These are phyloP conservation scores for Lactifluus hygrophoroides DNA, from an alignment of 768 basidiomycete species.

Conservation along the genomic window DNA sequence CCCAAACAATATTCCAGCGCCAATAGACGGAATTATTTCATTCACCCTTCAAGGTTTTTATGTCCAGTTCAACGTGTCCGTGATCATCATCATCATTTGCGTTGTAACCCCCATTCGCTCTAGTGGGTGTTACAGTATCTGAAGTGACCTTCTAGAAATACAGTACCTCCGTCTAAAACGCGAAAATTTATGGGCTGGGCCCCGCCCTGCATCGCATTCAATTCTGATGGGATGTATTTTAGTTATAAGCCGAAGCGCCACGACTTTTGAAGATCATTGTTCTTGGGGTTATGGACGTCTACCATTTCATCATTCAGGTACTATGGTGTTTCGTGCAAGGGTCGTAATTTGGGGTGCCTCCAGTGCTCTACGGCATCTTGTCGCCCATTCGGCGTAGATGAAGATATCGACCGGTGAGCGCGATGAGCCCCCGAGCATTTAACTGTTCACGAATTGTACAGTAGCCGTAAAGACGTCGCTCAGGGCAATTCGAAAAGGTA, in stretches of 20 bases:
- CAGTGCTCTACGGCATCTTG: not conserved
- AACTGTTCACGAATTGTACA: not conserved
- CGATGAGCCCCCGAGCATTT: constrained; percentile 4
- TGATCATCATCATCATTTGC: constrained; percentile 15
- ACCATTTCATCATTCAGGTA: not conserved
- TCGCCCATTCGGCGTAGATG: not conserved
- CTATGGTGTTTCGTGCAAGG: not conserved
- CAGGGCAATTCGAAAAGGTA: not conserved
- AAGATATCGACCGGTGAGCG: not conserved
- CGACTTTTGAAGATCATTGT: not conserved
- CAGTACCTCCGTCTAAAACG: not conserved
- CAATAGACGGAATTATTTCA: constrained; percentile 6
- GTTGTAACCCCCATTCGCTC: constrained; percentile 13
- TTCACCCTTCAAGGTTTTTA: not conserved
- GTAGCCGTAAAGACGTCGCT: not conserved
- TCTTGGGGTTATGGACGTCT: not conserved
- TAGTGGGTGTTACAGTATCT: not conserved
- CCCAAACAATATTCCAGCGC: constrained; percentile 4
- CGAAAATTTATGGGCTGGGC: constrained; percentile 2
- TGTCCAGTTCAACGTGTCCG: not conserved
- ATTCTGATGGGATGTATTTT: too few species aligned
- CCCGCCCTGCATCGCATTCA: not conserved
- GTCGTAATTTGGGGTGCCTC: not conserved
- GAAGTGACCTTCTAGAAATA: not conserved
- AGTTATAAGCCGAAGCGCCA: constrained; percentile 6